phyloP scores from a whole-genome alignment of 768 basidiomycete genomes.

The Termitomyces sp. region DNA sequence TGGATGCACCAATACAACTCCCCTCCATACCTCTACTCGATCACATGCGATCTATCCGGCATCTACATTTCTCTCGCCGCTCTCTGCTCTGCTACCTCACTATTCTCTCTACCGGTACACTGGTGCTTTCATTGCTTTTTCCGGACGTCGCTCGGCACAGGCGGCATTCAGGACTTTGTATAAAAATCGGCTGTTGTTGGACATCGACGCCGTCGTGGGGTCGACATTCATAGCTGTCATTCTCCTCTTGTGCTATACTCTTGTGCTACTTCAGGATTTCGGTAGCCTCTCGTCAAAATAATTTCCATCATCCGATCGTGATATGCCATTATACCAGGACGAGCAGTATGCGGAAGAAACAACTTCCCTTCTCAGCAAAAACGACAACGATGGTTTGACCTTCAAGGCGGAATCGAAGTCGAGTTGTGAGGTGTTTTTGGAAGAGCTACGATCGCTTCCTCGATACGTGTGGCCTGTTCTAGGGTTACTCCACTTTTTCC shows the following conservation, averaged over 20 bases:
- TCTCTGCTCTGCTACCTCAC: not conserved
- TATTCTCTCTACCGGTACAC: not conserved
- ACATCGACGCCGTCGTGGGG: not conserved
- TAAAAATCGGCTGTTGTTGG: not conserved
- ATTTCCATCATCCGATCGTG: not conserved
- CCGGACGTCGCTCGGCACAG: not conserved
- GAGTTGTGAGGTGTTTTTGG: slow-evolving; percentile 6
- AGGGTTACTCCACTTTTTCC: not conserved
- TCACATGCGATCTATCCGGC: not conserved
- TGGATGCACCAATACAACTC: not conserved
- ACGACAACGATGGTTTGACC: not conserved
- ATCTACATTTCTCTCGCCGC: not conserved
- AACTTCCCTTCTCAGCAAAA: not conserved
- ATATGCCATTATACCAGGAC: not conserved
- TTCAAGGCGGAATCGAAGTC: not conserved
- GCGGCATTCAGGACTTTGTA: not conserved
- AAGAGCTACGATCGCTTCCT: slow-evolving; percentile 7
- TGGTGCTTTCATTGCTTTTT: not conserved
- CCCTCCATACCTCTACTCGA: not conserved
- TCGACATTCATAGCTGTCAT: not conserved
- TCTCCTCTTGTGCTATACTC: not conserved
- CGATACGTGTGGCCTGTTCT: slow-evolving; percentile 8
- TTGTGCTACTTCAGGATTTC: not conserved
- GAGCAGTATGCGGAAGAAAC: not conserved
- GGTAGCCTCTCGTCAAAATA: not conserved